phyloP scores from a whole-genome alignment of 2,329 filamentous ascomycete genomes.

The Rutstroemia sp. region DNA sequence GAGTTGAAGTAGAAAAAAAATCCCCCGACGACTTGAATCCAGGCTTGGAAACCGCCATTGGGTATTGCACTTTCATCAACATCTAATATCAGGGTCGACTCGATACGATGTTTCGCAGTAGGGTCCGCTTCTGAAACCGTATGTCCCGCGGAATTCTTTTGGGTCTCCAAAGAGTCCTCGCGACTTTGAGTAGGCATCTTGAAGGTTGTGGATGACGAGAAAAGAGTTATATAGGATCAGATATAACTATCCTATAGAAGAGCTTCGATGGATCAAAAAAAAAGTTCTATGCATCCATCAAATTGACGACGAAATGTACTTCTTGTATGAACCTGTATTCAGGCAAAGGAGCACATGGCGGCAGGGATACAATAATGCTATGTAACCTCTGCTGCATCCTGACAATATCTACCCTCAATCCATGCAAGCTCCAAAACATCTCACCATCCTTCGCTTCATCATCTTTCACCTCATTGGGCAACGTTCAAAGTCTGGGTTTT shows the following conservation, averaged over 20 bases:
- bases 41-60: not conserved
- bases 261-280: not conserved
- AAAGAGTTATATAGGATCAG: not conserved
- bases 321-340: not conserved
- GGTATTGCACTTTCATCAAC: not conserved
- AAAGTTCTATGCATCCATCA: not conserved
- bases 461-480: not conserved
- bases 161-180: not conserved
- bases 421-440: not conserved
- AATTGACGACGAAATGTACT: not conserved
- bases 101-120: not conserved
- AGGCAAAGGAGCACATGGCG: not conserved
- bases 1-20: not conserved
- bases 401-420: not conserved
- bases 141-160: not conserved
- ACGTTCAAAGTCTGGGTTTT: not conserved
- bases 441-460: not conserved
- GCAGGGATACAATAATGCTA: not conserved
- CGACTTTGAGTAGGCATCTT: not conserved
- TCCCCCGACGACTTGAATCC: not conserved
- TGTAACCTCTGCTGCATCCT: not conserved
- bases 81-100: not conserved
- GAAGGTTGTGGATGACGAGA: not conserved
- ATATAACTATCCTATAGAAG: not conserved
- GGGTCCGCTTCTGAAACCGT: not conserved